These are phyloP conservation scores for Beauveria bassiana DNA, from an alignment of 2,329 filamentous ascomycete genomes.

Conservation along the genomic window DNA sequence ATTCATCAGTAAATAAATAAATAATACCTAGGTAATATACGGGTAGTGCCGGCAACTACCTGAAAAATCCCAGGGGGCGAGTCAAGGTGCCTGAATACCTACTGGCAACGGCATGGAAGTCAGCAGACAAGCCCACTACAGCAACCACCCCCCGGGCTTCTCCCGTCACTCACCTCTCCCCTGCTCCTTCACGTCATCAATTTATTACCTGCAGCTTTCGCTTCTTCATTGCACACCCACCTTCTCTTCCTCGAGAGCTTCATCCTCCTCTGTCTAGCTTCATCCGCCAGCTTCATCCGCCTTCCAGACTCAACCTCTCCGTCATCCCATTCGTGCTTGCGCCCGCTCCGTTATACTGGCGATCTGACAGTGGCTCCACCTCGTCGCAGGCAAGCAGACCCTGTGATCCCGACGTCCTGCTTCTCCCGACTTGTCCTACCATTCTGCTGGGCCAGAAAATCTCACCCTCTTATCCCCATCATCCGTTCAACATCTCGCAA, in stretches of 20 bases:
- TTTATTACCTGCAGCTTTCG: slow-evolving; percentile 6
- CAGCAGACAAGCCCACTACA: not conserved
- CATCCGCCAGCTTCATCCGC: not conserved
- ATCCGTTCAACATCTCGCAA: not conserved
- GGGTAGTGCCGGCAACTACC: no score
- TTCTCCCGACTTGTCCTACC: slow-evolving; percentile 3
- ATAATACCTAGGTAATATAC: no score
- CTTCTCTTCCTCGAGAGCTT: not conserved
- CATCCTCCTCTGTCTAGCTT: not conserved
- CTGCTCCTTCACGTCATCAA: slow-evolving; percentile 11
- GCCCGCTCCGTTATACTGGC: slow-evolving; percentile 9
- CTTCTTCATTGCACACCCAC: not conserved
- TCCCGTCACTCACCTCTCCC: not conserved
- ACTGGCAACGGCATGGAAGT: no score
- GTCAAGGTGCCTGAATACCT: no score
- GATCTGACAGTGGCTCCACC: slow-evolving; percentile 11
- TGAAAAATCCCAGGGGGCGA: no score
- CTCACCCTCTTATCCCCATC: not conserved
- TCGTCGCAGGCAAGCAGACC: slow-evolving; percentile 8
- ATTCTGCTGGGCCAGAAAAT: not conserved
- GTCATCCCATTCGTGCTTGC: not conserved
- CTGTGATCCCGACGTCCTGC: slow-evolving; percentile 7
- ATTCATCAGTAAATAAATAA: no score
- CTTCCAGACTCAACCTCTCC: not conserved
- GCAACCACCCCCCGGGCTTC: not conserved